Evolutionary conservation across 371 early-diverging fungal species (phyloP), one percentile per base, ranked within the genome.

Genomic region (Lichtheimia ornata): DNA sequence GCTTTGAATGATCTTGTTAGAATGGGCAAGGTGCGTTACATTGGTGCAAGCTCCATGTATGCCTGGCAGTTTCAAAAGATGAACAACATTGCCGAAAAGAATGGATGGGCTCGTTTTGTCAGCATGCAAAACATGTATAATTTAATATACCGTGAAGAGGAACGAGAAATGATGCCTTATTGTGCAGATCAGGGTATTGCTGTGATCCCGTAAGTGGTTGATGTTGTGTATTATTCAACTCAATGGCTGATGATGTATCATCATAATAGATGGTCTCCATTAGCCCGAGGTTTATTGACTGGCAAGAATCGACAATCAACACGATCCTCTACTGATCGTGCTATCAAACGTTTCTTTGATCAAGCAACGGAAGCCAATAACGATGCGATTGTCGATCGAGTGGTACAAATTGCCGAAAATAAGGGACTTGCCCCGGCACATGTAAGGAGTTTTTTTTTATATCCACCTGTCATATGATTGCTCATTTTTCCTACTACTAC

Each of bases 61-160:
- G 49, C 78, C 0, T 77, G 79, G 79, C 65, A 77, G 50, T 82
- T 81, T 53, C 70, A 69, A 53, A 75, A 76, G 47, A 59, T 66
- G n/a, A 73, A 81, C 28, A 18, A 60, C 30, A 63, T 79, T 50
- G 73, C 79, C n/a, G 79, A 85, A 50, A 69, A 67, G 54, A 58
- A 65, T 22, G 86, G 86, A 2, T 85, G 84, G 84, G 59, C 83
- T 20, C 70, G 72, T 27, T 85, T 84, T 61, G 65, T 71, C 13
- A 64, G 71, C 1, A 82, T 80, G 85, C 82, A 77, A 62, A 83
- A 81, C 59, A 54, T 69, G 40, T 82, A 83, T 60, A 85, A 82
- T 53, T 57, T 82, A 41, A 17, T 83, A 9, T 85, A 85, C 58
- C 82, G 86, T 43, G 86, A 85, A 64, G 86, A 85, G 67, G 86